Percentiles rank a stretch among this genome's conserved stretches.
These are phyloP conservation scores for Pichia sp. DNA, from an alignment of 1,139 yeast genomes.

Conservation along the genomic window DNA sequence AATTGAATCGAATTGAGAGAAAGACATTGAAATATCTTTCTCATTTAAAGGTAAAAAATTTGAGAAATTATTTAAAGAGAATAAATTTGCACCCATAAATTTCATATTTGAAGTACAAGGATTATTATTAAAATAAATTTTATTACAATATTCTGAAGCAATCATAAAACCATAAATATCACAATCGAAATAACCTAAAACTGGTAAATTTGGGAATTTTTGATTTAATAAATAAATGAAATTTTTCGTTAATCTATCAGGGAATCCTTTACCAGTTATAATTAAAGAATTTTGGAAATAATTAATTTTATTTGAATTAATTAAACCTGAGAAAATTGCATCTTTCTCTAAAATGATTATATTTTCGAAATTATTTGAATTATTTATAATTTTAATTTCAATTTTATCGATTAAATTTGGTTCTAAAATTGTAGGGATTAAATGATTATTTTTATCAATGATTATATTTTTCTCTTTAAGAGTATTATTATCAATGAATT, in stretches of 20 bases:
- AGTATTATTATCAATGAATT: slow-evolving; percentile 2
- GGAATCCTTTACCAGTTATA: slow-evolving; percentile 65
- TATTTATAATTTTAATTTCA: not conserved
- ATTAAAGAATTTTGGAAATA: slow-evolving; percentile 25
- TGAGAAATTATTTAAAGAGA: not conserved
- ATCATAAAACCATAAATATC: slow-evolving; percentile 71
- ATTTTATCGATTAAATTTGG: not conserved
- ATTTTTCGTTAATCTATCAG: slow-evolving; percentile 59
- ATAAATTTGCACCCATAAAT: slow-evolving; percentile 6
- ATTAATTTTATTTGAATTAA: slow-evolving; percentile 8
- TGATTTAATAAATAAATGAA: slow-evolving; percentile 43
- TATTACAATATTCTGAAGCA: slow-evolving; percentile 33
- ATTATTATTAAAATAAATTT: not conserved
- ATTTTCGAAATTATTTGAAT: slow-evolving; percentile 15
- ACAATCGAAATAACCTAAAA: slow-evolving; percentile 45
- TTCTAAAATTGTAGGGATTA: too few relatives aligned
- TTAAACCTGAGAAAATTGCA: slow-evolving; percentile 24
- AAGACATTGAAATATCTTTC: slow-evolving; percentile 2
- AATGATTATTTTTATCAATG: too few relatives aligned
- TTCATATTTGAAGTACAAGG: slow-evolving; percentile 3
- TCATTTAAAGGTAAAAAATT: slow-evolving; percentile 3
- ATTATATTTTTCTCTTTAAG: too few relatives aligned
- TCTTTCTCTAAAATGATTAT: slow-evolving; percentile 65
- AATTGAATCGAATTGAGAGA: slow-evolving; percentile 2
- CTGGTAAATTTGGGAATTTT: slow-evolving; percentile 35